These are phyloP conservation scores for Cenchrus americanus DNA, from an alignment of 176 grass and related monocot genomes.

Conservation along the genomic window DNA sequence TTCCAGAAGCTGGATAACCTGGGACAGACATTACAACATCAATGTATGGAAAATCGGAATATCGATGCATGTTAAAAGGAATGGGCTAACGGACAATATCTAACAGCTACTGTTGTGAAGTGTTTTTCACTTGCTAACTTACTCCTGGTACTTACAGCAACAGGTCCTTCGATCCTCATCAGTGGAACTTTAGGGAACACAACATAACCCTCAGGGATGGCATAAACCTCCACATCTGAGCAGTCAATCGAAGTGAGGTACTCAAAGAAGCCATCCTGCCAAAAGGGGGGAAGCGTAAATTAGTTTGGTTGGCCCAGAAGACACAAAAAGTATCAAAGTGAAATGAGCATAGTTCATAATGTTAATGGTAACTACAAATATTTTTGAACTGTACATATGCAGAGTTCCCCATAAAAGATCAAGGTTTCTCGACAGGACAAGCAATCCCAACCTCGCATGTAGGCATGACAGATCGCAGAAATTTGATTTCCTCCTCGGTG, in stretches of 20 bases:
- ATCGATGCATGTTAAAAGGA: neutral
- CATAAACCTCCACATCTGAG: constrained; percentile 93
- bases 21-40: constrained; percentile 10
- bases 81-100: neutral
- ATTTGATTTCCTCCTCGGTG: constrained; percentile 76
- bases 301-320: neutral
- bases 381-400: neutral
- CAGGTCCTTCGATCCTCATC: constrained; percentile 90
- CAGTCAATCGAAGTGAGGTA: constrained; percentile 80
- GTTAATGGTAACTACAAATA: neutral
- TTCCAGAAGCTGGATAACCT: constrained; percentile 94
- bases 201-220: constrained; percentile 88
- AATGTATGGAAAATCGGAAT: neutral
- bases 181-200: constrained; percentile 95
- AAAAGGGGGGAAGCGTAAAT: neutral
- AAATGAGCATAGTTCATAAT: neutral
- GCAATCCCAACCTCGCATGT: constrained; percentile 65
- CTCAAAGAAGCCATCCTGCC: constrained; percentile 87
- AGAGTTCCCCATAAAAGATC: neutral
- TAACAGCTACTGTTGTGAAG: neutral
- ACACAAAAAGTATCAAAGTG: neutral
- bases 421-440: constrained; percentile 5
- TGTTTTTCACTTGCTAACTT: constrained; percentile 36
- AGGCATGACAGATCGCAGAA: constrained; percentile 68
- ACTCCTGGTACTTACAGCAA: constrained; percentile 72